Base-by-base conservation (phyloP, 2,329 filamentous ascomycete genomes). In the Aspergillus ochraceoroseus region DNA sequence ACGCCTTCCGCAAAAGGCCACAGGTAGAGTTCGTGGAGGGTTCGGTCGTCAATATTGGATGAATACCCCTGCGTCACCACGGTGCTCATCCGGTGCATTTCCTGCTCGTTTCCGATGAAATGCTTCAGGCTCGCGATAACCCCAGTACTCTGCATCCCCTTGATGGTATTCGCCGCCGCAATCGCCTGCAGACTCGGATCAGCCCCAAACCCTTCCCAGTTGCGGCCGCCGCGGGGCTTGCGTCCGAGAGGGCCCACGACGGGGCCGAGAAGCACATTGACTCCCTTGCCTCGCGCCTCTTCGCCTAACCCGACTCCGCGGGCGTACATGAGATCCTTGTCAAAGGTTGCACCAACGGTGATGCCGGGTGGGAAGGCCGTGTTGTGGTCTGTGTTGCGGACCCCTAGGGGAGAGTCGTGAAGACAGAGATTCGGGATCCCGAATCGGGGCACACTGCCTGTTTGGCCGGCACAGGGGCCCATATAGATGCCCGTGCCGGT, bases 281-380 rank as follows among this genome's bases (percentile, higher is more conserved):
- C 73, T 2, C 85, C 85, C 58, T 88, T 88, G 2, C 81, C 82
- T 12, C 80, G 76, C 39, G 82, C 82, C 58, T 89, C 85, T 50
- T 80, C 68, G 14, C 84, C 84, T 4, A 88, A 66, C 2, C 80
- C 83, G 9, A 79, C 75, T 2, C 77, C 84, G 18, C 84, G 76
- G 36, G 75, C 71, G 48, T 83, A 81, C 63, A 87, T 82, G 34
- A 87, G 67, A 11, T 75, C 69, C 65, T 87, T 88, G 63, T 84
- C 82, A 58, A 80, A 88, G 0, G 85, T 87, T 2, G 83, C 83
- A 12, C 82, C 85, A 1, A 76, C 76, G 0, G 82, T 87, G 51
- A 90, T 85, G n/a, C 85, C 85, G 6, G 84, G 75, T 0, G 86
- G 85, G 52, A 90, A 92, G 0, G 79, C 83, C 0, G 84, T 88